A percentile compares a stretch with the other conserved stretches of the same genome.
Conservation (phyloP, 352 stramenopile species). For the Globisporangium sylvaticum region DNA sequence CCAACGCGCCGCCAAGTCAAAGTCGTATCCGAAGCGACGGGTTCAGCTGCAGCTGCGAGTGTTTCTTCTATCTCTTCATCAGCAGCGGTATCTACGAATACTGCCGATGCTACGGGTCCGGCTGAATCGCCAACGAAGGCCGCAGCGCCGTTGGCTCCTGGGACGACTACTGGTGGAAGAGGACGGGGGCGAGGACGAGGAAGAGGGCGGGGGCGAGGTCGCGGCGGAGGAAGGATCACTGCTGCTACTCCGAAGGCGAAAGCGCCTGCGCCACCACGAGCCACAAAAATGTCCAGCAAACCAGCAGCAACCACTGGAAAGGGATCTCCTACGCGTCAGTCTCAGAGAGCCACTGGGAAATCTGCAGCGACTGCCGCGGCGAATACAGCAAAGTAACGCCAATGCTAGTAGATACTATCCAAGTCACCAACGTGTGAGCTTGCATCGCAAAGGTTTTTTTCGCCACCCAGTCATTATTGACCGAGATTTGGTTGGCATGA, state of each 20-base stretch:
- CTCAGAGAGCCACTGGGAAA: background rate
- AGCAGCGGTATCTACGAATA: background rate
- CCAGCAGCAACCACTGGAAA: background rate
- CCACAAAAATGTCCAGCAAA: background rate
- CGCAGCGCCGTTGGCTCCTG: background rate
- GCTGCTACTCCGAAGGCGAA: background rate
- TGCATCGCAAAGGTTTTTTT: background rate
- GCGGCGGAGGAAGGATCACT: background rate
- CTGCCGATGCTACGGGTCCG: background rate
- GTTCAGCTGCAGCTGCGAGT: background rate
- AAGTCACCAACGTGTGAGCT: background rate
- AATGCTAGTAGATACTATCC: background rate
- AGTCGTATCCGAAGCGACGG: background rate
- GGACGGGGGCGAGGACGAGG: slow-evolving; percentile 3
- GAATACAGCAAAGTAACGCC: background rate
- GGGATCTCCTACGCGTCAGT: background rate
- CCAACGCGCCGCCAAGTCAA: slow-evolving; percentile 10
- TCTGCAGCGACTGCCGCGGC: background rate
- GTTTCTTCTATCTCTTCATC: background rate
- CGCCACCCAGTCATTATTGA: background rate
- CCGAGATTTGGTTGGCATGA: background rate
- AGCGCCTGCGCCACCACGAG: background rate
- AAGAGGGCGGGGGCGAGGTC: background rate
- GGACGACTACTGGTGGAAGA: background rate
- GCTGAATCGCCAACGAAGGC: background rate